Base-by-base conservation (phyloP, 495 filamentous ascomycete genomes). In the Penicillium atrosanguineum region DNA sequence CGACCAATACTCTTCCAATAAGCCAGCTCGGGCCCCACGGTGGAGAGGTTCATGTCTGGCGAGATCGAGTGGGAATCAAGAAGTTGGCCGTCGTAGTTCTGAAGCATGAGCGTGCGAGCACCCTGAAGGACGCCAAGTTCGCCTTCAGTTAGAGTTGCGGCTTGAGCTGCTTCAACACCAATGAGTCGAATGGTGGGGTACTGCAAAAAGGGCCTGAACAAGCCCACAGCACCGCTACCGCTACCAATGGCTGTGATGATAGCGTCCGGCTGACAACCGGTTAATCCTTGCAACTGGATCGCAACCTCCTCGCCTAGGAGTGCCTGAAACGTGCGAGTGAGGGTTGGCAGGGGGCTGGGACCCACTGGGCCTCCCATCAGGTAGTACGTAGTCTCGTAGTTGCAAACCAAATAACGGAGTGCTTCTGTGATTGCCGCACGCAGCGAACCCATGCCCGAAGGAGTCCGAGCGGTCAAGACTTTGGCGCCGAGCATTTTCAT, bases 401-500 rank as follows among this genome's bases (percentile, higher is more conserved):
- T 67, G 53, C 60, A 60, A 23, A 68, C 60, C 6, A 63, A 63
- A 64, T 69, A 65, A 20, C 64, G 60, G 38, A 69, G 54, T 19
- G 68, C 68, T 50, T 68, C 66, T 25, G 65, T 71, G 52, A 67
- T 65, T 43, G 68, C 68, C 21, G 68, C 62, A 9, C 66, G 66
- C 41, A 69, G 62, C 8, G 58, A 56, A n/a, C 59, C 60, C 53
- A 67, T 60, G 23, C 66, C 66, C 14, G 61, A 67, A 6, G 64
- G 53, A 16, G 60, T 56, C 29, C 56, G 55, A 38, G 63, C 62
- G 16, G 64, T 64, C 43, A 68, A 41, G 6, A 69, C 56, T 52
- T 60, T 64, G 15, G 66, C 68, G 9, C 66, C 68, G 26, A 69
- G 66, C 44, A 55, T 49, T 51, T 64, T 58, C 62, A 71, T 69